Percentiles rank a stretch among this genome's conserved stretches.
Evolutionary conservation across 768 basidiomycete species (phyloP).

Genomic region (Suillus paluster): DNA sequence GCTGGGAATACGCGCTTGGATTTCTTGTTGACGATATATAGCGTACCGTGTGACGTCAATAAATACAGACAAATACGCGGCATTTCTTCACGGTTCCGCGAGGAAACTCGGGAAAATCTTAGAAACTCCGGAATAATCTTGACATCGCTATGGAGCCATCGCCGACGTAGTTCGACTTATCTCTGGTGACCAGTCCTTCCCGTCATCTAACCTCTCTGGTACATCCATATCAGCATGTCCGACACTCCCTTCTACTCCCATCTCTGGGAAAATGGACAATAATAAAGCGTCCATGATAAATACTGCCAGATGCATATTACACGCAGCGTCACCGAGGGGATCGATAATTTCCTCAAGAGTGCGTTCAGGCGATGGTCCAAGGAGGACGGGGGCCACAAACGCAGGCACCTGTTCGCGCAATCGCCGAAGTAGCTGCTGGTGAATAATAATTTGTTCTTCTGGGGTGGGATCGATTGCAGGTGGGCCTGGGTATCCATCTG

Average conservation of each 20-base stretch:
- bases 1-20: slow-evolving; percentile 5
- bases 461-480: slow-evolving; percentile 72
- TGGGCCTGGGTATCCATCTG: slow-evolving; percentile 84
- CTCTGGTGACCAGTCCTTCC: slow-evolving; percentile 1
- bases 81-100: not conserved
- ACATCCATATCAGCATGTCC: not conserved
- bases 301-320: slow-evolving; percentile 80
- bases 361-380: slow-evolving; percentile 54
- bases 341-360: slow-evolving; percentile 62
- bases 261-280: slow-evolving; percentile 78
- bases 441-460: slow-evolving; percentile 73
- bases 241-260: slow-evolving; percentile 41
- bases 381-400: slow-evolving; percentile 46
- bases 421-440: slow-evolving; percentile 42
- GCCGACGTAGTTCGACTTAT: not conserved
- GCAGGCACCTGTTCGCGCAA: slow-evolving; percentile 46
- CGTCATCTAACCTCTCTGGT: slow-evolving; percentile 7
- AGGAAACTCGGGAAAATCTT: not conserved
- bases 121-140: not conserved
- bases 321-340: slow-evolving; percentile 61
- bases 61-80: slow-evolving; percentile 27
- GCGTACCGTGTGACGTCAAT: slow-evolving; percentile 28
- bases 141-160: not conserved
- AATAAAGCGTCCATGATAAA: slow-evolving; percentile 76
- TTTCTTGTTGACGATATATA: slow-evolving; percentile 6